phyloP scores from a whole-genome alignment of 208 protist genomes.

The Angomonas desouzai region DNA sequence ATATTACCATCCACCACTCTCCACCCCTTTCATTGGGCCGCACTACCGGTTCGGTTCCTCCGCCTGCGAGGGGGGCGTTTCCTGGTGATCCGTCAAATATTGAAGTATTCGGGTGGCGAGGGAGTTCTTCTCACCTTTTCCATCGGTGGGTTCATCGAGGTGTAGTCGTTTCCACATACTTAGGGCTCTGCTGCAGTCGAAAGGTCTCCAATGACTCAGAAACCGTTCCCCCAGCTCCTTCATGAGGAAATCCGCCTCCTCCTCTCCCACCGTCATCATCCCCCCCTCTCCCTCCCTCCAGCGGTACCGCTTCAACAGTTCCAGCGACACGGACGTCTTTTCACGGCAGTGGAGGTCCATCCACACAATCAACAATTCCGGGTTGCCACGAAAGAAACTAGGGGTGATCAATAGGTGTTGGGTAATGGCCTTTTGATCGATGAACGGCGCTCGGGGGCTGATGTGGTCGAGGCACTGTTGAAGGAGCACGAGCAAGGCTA shows the following conservation, averaged over 20 bases:
- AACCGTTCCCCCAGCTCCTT: constrained; percentile 6
- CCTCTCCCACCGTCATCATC: neutral
- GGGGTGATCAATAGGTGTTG: constrained; percentile 25
- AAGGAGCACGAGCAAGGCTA: constrained; percentile 36
- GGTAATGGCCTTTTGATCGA: constrained; percentile 20
- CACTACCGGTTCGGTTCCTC: too few relatives aligned
- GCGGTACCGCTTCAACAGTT: constrained; percentile 13
- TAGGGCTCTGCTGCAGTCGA: too few relatives aligned
- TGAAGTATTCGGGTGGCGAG: too few relatives aligned
- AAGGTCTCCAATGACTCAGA: too few relatives aligned
- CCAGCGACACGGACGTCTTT: constrained; percentile 21
- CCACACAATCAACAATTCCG: constrained; percentile 67
- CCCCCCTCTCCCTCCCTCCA: constrained; percentile 3
- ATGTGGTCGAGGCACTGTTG: constrained; percentile 5
- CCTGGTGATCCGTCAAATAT: constrained; percentile 8
- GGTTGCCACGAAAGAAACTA: constrained; percentile 32
- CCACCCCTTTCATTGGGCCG: neutral
- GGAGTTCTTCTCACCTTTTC: too few relatives aligned
- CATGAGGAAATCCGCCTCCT: neutral
- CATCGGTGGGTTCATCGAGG: constrained; percentile 20
- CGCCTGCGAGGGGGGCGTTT: too few relatives aligned
- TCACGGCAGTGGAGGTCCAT: constrained; percentile 19
- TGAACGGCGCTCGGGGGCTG: neutral
- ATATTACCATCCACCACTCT: neutral
- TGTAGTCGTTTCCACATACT: constrained; percentile 50